phyloP scores from a whole-genome alignment of 78 protist species.

The Dictyostelium brefeldianum region DNA sequence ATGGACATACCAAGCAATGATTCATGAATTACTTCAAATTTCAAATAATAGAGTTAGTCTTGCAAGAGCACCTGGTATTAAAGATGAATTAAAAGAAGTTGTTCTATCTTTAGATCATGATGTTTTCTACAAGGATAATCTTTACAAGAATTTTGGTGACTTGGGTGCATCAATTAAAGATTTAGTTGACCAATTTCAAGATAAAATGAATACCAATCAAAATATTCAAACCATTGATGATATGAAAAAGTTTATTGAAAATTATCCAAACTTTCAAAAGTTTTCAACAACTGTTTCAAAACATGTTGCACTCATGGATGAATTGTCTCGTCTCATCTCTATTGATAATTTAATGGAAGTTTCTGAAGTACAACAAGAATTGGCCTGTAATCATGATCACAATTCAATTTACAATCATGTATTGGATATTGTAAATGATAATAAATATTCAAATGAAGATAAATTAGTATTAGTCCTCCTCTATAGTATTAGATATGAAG shows the following conservation, averaged over 20 bases:
- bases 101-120: constrained; percentile 89
- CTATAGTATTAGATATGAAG: constrained; percentile 94
- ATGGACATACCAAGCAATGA: constrained; percentile 95
- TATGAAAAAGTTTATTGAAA: constrained; percentile 93
- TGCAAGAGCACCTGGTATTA: not conserved
- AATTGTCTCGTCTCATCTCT: constrained; percentile 67
- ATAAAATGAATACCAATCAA: constrained; percentile 62
- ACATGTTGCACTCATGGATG: constrained; percentile 91
- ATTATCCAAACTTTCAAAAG: constrained; percentile 95
- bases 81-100: constrained; percentile 71
- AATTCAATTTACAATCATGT: constrained; percentile 9
- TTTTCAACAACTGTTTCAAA: constrained; percentile 90
- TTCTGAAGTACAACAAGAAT: constrained; percentile 95
- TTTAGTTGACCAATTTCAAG: constrained; percentile 90
- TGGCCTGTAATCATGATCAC: constrained; percentile 89
- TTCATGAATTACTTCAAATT: constrained; percentile 96
- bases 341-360: constrained; percentile 74
- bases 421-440: not conserved
- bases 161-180: constrained; percentile 91
- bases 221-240: constrained; percentile 94
- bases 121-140: constrained; percentile 85
- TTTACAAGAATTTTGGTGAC: constrained; percentile 96
- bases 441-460: constrained; percentile 39
- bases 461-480: constrained; percentile 88
- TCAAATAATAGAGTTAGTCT: constrained; percentile 89